Conservation (phyloP, 2,329 filamentous ascomycete species). For the Cyphellophora europaea region DNA sequence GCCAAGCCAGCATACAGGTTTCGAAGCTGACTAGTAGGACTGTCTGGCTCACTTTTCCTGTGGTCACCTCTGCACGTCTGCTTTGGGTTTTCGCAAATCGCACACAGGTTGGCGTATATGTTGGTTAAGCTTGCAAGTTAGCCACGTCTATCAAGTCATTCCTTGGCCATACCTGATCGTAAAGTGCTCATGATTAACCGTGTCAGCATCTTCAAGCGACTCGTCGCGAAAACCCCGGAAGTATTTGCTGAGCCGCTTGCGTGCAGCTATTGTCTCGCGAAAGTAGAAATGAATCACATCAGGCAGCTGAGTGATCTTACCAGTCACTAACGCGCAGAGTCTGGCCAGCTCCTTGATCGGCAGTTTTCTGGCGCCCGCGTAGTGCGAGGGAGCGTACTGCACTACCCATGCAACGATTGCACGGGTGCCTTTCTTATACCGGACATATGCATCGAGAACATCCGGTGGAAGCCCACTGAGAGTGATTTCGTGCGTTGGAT, state of each 20-base stretch:
- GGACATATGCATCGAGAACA: conserved; percentile 19
- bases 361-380: conserved; percentile 11
- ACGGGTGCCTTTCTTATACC: conserved; percentile 21
- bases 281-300: conserved; percentile 23
- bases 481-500: conserved; percentile 15
- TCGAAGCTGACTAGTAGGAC: background rate
- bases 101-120: conserved; percentile 20
- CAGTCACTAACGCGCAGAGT: conserved; percentile 13
- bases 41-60: background rate
- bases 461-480: conserved; percentile 18
- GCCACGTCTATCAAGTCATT: no score
- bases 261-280: conserved; percentile 20
- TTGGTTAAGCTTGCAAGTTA: conserved; percentile 12
- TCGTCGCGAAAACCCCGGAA: conserved; percentile 15
- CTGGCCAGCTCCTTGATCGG: conserved; percentile 20
- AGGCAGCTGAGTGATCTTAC: conserved; percentile 18
- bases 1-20: conserved; percentile 14
- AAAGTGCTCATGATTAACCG: conserved; percentile 22
- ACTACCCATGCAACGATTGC: conserved; percentile 22
- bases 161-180: conserved; percentile 21
- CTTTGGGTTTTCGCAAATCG: conserved; percentile 15
- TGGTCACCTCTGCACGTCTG: background rate
- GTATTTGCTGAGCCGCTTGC: conserved; percentile 20
- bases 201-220: conserved; percentile 12
- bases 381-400: conserved; percentile 15